Evolutionary conservation across 768 basidiomycete genomes (phyloP).

Genomic region (Termitomyces sp.): DNA sequence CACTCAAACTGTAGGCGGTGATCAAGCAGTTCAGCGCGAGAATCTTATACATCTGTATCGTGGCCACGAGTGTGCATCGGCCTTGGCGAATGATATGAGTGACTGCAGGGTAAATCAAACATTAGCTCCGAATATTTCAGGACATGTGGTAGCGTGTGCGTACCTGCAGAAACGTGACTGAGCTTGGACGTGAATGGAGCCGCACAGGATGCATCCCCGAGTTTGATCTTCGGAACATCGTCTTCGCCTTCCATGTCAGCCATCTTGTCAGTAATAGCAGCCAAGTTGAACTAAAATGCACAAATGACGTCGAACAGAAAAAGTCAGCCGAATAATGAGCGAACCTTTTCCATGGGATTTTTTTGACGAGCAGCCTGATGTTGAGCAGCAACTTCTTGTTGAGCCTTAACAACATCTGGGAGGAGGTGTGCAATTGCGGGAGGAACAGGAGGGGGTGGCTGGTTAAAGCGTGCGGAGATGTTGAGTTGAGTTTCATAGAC

Average conservation of each 20-base stretch:
- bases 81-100: constrained; percentile 58
- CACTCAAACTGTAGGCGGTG: constrained; percentile 96
- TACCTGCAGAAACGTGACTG: constrained; percentile 94
- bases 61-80: constrained; percentile 96
- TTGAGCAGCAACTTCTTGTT: constrained; percentile 71
- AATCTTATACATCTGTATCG: constrained; percentile 99
- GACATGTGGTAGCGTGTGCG: constrained; percentile 24
- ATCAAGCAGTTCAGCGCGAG: constrained; percentile 96
- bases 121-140: not conserved
- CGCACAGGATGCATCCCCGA: constrained; percentile 98
- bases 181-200: constrained; percentile 98
- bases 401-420: constrained; percentile 88
- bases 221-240: constrained; percentile 96
- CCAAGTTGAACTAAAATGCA: constrained; percentile 60
- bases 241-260: constrained; percentile 93
- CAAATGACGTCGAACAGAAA: not conserved
- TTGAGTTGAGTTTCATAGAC: constrained; percentile 95
- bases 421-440: constrained; percentile 80
- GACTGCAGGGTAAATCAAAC: constrained; percentile 49
- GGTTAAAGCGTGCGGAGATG: constrained; percentile 85
- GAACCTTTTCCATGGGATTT: constrained; percentile 90
- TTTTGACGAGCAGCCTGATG: constrained; percentile 54
- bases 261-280: constrained; percentile 76
- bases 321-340: constrained; percentile 15
- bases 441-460: constrained; percentile 92